Conservation (phyloP, 2,329 filamentous ascomycete genomes). For the Penicillium occitanis region DNA sequence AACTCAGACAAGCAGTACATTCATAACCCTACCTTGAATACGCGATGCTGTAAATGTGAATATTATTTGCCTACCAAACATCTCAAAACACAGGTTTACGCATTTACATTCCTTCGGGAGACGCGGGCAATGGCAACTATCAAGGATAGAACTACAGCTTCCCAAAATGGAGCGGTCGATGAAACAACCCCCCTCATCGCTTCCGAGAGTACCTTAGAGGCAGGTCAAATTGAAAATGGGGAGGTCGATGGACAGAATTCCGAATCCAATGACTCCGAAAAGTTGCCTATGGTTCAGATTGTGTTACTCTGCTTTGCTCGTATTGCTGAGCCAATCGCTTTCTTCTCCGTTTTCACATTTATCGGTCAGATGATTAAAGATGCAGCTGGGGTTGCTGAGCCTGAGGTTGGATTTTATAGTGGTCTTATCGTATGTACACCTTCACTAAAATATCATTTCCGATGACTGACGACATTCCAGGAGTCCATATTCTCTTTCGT, state of each 20-base stretch:
- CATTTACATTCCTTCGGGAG: not conserved
- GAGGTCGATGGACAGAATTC: not conserved
- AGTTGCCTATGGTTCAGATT: constrained; percentile 64
- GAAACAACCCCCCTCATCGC: constrained; percentile 13
- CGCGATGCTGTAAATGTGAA: not conserved
- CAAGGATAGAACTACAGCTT: not conserved
- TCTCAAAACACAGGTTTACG: too few relatives aligned
- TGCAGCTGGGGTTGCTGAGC: constrained; percentile 60
- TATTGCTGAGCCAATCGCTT: constrained; percentile 73
- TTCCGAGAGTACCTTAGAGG: not conserved
- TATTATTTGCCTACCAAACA: not conserved
- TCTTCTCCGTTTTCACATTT: constrained; percentile 80
- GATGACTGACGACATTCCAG: constrained; percentile 21
- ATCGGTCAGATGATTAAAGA: constrained; percentile 73
- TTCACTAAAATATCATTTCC: not conserved
- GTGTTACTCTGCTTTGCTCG: constrained; percentile 71
- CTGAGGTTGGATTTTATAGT: constrained; percentile 77
- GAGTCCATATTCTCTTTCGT: constrained; percentile 69
- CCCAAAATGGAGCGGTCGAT: not conserved
- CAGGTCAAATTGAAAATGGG: not conserved
- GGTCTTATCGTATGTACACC: constrained; percentile 65
- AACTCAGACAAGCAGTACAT: not conserved
- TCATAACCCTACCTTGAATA: not conserved
- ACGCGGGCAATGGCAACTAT: not conserved
- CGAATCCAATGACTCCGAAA: not conserved